Evolutionary conservation across 2,329 filamentous ascomycete genomes (phyloP), one percentile per base, ranked within the genome.

Genomic region (Pseudogymnoascus sp.): DNA sequence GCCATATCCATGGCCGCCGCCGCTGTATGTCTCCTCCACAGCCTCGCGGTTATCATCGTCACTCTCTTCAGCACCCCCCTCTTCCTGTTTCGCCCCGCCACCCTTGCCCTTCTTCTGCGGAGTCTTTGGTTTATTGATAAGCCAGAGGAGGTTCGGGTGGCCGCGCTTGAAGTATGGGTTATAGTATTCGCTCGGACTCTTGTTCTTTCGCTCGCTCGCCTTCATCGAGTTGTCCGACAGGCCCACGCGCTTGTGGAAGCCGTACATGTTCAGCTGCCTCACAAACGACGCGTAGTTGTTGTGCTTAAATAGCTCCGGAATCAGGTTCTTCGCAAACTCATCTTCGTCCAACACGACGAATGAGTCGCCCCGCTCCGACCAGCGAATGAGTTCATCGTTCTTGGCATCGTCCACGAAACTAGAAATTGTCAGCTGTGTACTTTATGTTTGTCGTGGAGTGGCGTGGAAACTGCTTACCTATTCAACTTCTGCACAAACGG

Each of bases 331-430:
- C 6, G 87, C 87, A 70, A 90, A 90, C 70, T 89, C 93, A 71
- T 99, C 94, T 75, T 99, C 94, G 71, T 99, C 93, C 7, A 97
- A 78, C 3, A 99, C 93, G 62, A 97, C 89, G 76, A 99, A 99
- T 0, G 93, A 97, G 71, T 96, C 92, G 31, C 94, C 94, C 71
- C 93, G 91, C 69, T 96, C 90, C 0, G 94, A 97, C 94, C 94
- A 99, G 68, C 93, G 87, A 72, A 99, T 99, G 58, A 97, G 80
- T 35, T 97, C 91, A 2, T 92, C 93, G 71, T 97, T 96, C 72
- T 93, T 93, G 39, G 87, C 87, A 71, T 95, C 88, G 70, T 99
- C 92, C 12, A 99, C 82, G 71, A 97, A 99, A 73, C 94, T 97
- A 70, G 48, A 25, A 64, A 59, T 64, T 61, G 66, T 69, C 52